These are phyloP conservation scores for Tuber melanosporum DNA, from an alignment of 495 filamentous ascomycete species.

Conservation along the genomic window DNA sequence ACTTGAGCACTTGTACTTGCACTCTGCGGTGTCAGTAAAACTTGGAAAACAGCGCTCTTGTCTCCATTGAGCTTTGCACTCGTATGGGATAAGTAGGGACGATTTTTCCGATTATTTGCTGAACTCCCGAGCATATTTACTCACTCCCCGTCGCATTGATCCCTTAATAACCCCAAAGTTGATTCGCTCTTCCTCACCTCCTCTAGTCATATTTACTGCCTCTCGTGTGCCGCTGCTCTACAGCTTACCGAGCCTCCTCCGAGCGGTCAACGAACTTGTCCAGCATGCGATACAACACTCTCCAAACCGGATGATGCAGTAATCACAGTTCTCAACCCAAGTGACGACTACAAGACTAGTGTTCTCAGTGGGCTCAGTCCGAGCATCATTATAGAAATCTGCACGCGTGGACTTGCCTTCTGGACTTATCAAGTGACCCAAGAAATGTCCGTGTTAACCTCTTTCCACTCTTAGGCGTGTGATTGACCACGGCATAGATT, in stretches of 20 bases:
- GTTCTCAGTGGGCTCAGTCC: slow-evolving; percentile 80
- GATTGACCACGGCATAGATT: slow-evolving; percentile 49
- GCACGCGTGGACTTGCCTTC: slow-evolving; percentile 73
- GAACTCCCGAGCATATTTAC: background rate
- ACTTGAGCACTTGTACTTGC: background rate
- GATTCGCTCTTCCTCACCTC: slow-evolving; percentile 19
- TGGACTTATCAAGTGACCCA: slow-evolving; percentile 90
- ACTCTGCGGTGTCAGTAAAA: background rate
- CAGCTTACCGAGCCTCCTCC: slow-evolving; percentile 57
- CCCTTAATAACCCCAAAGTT: background rate
- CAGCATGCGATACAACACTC: slow-evolving; percentile 70
- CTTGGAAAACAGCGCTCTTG: background rate
- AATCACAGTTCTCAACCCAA: slow-evolving; percentile 67
- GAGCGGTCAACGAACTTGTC: slow-evolving; percentile 57
- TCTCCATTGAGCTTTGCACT: background rate
- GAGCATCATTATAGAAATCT: slow-evolving; percentile 81
- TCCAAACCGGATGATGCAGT: slow-evolving; percentile 71
- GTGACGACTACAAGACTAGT: slow-evolving; percentile 90
- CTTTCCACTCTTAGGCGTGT: background rate
- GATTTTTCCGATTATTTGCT: background rate
- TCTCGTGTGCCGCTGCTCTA: slow-evolving; percentile 61
- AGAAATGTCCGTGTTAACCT: slow-evolving; percentile 61
- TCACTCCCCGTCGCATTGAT: too few relatives aligned
- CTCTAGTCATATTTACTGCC: slow-evolving; percentile 77
- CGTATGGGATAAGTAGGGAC: background rate